Conservation (phyloP, 176 grass and related monocot species). For the Panicum miliaceum region DNA sequence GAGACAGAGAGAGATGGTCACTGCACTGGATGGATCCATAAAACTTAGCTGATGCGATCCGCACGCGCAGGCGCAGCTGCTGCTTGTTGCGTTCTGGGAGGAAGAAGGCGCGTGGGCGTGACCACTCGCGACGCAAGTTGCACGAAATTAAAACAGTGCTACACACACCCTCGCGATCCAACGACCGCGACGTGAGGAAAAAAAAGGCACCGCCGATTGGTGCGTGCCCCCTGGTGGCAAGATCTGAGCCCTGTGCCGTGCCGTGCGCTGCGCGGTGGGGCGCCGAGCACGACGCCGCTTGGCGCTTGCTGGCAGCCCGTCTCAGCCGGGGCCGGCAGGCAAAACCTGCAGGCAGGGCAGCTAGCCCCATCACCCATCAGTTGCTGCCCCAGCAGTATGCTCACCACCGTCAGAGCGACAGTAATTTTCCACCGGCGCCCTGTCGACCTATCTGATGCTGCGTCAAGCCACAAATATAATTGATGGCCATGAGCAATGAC, state of each 20-base stretch:
- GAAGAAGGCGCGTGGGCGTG: neutral
- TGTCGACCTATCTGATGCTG: neutral
- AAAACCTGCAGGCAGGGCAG: neutral
- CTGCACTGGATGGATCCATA: neutral
- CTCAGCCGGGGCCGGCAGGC: neutral
- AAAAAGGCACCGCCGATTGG: neutral
- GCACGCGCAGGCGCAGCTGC: neutral
- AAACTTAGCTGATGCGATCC: neutral
- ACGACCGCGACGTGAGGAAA: neutral
- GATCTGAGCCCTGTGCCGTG: neutral
- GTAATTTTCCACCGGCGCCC: neutral
- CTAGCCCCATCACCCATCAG: neutral
- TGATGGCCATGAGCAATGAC: neutral
- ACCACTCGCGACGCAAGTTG: constrained; percentile 2
- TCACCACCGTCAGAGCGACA: too few species aligned
- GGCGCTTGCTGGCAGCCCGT: neutral
- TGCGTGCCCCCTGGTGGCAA: neutral
- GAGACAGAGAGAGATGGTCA: neutral
- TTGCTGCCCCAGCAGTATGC: too few species aligned
- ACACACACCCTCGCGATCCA: neutral
- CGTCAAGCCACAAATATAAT: neutral
- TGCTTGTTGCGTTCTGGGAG: neutral
- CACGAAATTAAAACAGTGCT: neutral
- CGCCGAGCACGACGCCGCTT: neutral
- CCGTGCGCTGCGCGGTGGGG: constrained; percentile 21